Base-by-base conservation (phyloP, 352 stramenopile genomes). In the Pythium aquatile region DNA sequence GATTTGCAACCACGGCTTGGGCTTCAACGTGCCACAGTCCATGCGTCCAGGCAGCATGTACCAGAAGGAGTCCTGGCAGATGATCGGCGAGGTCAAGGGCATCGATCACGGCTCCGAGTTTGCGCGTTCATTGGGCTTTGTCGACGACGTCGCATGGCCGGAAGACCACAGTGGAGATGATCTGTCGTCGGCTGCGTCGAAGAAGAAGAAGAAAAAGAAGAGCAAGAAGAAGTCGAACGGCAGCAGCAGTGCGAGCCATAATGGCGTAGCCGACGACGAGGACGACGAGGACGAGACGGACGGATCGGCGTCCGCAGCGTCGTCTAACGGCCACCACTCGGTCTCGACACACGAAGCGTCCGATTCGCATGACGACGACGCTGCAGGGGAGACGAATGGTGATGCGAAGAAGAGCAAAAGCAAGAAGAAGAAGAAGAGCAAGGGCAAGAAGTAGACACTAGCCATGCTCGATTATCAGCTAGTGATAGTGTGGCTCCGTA, bases 81-180 rank as follows among this genome's bases (percentile, higher is more conserved):
- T 87, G 60, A 66, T 91, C 35, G 78, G 71, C 54, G 79, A 91
- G 56, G 71, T 78, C 44, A 67, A 74, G 30, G 83, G 84, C 39
- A 94, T 94, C 47, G 86, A 94, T 47, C 84, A 92, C 59, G 85
- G 86, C 42, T 95, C 86, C 0, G 85, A 93, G 51, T 95, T 85
- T 71, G 86, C 86, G 2, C 77, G 80, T 30, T 88, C 82, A 59
- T 66, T 95, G 16, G 86, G 86, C 33, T 95, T 95, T 58, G 69
- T 93, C 24, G 87, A 96, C 53, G 85, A 96, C 66, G 82, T 94
- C 3, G 83, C 86, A 49, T 96, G 85, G 83, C 85, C 86, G 1
- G 83, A 91, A 29, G 79, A 91, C 16, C 73, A 86, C 64, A 56
- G 54, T 24, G 58, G 53, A 4, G 53, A 65, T 20, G 72, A 87